Evolutionary conservation across 495 filamentous ascomycete species (phyloP).

Genomic region (Tuber umbilicatum): DNA sequence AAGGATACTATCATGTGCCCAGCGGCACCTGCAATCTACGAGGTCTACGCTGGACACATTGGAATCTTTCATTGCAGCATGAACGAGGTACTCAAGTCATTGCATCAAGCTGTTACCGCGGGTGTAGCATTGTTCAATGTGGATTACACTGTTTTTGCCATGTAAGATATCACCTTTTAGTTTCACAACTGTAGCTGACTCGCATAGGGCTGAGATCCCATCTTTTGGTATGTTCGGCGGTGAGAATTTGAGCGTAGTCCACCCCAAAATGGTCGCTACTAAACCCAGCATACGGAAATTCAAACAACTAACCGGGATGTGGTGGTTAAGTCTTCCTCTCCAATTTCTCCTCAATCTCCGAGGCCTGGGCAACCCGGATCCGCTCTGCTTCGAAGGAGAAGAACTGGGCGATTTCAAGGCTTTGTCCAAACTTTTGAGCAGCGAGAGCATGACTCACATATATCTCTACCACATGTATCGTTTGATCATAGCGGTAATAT

Average conservation of each 20-base stretch:
- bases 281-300: constrained; percentile 39
- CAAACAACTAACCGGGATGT: constrained; percentile 41
- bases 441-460: constrained; percentile 42
- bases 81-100: constrained; percentile 35
- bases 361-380: constrained; percentile 39
- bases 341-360: constrained; percentile 41
- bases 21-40: constrained; percentile 40
- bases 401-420: constrained; percentile 30
- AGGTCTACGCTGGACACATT: constrained; percentile 41
- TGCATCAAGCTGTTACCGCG: constrained; percentile 38
- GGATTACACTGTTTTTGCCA: constrained; percentile 41
- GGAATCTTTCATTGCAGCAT: constrained; percentile 41
- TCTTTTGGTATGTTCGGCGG: constrained; percentile 41
- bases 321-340: constrained; percentile 40
- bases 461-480: constrained; percentile 42
- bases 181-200: constrained; percentile 6
- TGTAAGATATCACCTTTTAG: constrained; percentile 23
- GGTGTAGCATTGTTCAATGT: constrained; percentile 42
- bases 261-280: constrained; percentile 38
- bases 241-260: constrained; percentile 29
- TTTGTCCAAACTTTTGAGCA: constrained; percentile 27
- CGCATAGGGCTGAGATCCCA: constrained; percentile 36
- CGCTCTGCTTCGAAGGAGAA: constrained; percentile 40
- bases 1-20: constrained; percentile 30
- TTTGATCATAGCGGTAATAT: constrained; percentile 39